Conservation (phyloP, 441 rosid genomes). For the Euphorbia schlechtendalii region DNA sequence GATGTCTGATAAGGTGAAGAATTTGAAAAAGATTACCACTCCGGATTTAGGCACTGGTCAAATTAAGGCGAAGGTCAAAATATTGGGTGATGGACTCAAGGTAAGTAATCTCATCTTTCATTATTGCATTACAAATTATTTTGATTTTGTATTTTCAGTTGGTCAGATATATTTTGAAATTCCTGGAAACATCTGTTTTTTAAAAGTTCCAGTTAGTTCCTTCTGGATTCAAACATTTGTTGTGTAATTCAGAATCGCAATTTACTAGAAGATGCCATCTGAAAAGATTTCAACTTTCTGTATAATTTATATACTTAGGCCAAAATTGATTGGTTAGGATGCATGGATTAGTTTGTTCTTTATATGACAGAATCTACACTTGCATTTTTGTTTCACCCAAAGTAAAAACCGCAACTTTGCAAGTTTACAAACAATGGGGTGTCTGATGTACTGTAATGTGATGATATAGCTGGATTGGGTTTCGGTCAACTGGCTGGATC, state of each 20-base stretch:
- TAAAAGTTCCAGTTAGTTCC: not conserved
- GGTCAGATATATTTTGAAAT: not conserved
- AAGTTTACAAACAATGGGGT: not conserved
- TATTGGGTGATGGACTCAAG: conserved; percentile 74
- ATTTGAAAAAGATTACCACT: conserved; percentile 41
- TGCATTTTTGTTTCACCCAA: not conserved
- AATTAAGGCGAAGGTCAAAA: conserved; percentile 61
- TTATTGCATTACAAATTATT: not conserved
- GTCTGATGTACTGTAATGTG: not conserved
- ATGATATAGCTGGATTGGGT: not conserved
- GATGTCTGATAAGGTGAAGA: conserved; percentile 47
- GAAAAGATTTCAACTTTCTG: not conserved
- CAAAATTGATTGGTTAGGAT: not conserved
- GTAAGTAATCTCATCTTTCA: conserved; percentile 30
- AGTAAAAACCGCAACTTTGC: not conserved
- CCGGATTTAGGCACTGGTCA: conserved; percentile 23
- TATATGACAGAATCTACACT: not conserved
- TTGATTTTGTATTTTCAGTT: not conserved
- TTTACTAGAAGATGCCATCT: not conserved
- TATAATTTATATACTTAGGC: not conserved
- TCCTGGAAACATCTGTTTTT: not conserved
- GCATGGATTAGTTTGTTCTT: not conserved
- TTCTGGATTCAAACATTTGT: not conserved
- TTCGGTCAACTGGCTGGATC: not conserved
- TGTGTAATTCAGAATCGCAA: not conserved